Evolutionary conservation across 2,329 filamentous ascomycete species (phyloP).

Genomic region (Pestalotiopsis sp.): DNA sequence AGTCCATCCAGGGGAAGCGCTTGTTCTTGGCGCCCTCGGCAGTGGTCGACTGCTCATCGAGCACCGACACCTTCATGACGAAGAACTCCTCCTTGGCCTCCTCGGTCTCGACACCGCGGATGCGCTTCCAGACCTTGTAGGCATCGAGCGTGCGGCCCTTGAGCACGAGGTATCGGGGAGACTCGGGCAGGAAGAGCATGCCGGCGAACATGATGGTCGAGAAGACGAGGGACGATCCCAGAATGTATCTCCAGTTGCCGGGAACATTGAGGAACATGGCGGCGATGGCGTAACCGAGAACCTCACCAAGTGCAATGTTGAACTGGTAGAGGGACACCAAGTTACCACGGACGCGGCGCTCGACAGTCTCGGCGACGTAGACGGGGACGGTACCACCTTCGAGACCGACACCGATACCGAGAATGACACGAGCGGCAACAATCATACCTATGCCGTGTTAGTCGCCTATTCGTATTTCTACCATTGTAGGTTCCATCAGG

Average conservation of each 20-base stretch:
- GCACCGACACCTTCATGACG: slow-evolving; percentile 66
- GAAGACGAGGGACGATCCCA: slow-evolving; percentile 71
- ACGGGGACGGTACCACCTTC: slow-evolving; percentile 75
- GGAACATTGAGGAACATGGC: slow-evolving; percentile 71
- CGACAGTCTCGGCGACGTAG: slow-evolving; percentile 73
- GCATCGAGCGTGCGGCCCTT: slow-evolving; percentile 60
- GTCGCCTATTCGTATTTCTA: not conserved
- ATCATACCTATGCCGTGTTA: slow-evolving; percentile 55
- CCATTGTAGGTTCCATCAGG: not conserved
- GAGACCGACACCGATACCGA: slow-evolving; percentile 70
- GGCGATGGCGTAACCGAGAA: slow-evolving; percentile 70
- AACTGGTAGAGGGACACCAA: slow-evolving; percentile 74
- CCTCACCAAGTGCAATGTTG: slow-evolving; percentile 74
- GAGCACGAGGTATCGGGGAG: slow-evolving; percentile 69
- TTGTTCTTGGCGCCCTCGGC: slow-evolving; percentile 51
- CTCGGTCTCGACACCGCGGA: slow-evolving; percentile 57
- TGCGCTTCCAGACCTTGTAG: slow-evolving; percentile 71
- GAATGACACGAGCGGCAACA: slow-evolving; percentile 64
- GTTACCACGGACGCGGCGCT: slow-evolving; percentile 67
- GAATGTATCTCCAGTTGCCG: slow-evolving; percentile 73
- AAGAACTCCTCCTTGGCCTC: slow-evolving; percentile 71
- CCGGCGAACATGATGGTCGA: slow-evolving; percentile 62
- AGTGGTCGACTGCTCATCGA: slow-evolving; percentile 54
- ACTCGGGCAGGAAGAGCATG: slow-evolving; percentile 72
- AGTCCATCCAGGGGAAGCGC: slow-evolving; percentile 70